Conservation (phyloP, 1,139 yeast species). For the Suzukiozyma palmioleophila region DNA sequence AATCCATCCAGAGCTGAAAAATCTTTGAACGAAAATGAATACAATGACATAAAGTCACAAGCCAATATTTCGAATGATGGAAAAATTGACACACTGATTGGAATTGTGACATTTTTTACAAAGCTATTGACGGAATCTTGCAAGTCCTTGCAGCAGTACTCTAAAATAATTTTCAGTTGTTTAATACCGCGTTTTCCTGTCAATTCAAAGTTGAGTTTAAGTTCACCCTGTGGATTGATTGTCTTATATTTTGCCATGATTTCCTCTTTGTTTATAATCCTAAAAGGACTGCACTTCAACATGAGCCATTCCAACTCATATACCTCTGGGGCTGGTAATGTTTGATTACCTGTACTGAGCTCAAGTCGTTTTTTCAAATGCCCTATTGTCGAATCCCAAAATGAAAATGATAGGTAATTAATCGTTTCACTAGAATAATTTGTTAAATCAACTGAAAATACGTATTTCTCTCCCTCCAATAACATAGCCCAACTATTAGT, state of each 20-base stretch:
- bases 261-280: slow-evolving; percentile 35
- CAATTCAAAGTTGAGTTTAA: slow-evolving; percentile 52
- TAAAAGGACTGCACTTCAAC: slow-evolving; percentile 55
- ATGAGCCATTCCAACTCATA: slow-evolving; percentile 75
- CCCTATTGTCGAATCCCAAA: slow-evolving; percentile 72
- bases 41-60: slow-evolving; percentile 62
- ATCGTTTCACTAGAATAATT: slow-evolving; percentile 57
- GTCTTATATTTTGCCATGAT: slow-evolving; percentile 29
- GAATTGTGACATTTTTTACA: slow-evolving; percentile 56
- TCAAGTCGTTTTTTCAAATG: slow-evolving; percentile 43
- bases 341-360: slow-evolving; percentile 22
- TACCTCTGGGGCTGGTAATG: slow-evolving; percentile 54
- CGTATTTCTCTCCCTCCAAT: slow-evolving; percentile 69
- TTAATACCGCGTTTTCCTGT: slow-evolving; percentile 73
- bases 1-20: slow-evolving; percentile 14
- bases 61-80: slow-evolving; percentile 72
- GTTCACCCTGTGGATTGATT: slow-evolving; percentile 28
- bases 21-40: slow-evolving; percentile 21
- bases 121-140: slow-evolving; percentile 28
- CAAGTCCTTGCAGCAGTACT: slow-evolving; percentile 51
- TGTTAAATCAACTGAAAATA: slow-evolving; percentile 48
- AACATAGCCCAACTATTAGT: slow-evolving; percentile 70
- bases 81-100: slow-evolving; percentile 63
- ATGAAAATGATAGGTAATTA: slow-evolving; percentile 56
- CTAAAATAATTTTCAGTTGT: slow-evolving; percentile 60